Conservation (phyloP, 345 rosid genomes). For the Boechera retrofracta region DNA sequence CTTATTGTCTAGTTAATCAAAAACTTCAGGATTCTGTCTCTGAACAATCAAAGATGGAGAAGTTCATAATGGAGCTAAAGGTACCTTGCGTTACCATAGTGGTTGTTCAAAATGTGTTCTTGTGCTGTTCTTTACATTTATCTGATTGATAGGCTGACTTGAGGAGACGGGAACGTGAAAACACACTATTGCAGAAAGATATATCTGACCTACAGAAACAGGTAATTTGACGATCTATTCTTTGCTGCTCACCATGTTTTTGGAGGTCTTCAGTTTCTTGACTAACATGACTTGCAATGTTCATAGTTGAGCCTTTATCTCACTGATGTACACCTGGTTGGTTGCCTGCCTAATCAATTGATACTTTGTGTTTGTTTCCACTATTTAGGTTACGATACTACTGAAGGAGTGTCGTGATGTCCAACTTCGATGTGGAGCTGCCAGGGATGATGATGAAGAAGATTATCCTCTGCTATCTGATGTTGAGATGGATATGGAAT, state of each 20-base stretch:
- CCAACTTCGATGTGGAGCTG: constrained; percentile 85
- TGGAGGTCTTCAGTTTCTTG: constrained; percentile 31
- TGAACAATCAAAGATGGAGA: constrained; percentile 77
- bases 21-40: constrained; percentile 74
- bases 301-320: constrained; percentile 18
- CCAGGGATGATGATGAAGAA: constrained; percentile 53
- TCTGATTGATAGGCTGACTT: constrained; percentile 65
- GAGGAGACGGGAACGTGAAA: constrained; percentile 83
- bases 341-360: constrained; percentile 32
- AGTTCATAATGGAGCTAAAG: constrained; percentile 74
- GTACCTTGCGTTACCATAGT: constrained; percentile 42
- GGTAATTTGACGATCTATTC: constrained; percentile 49
- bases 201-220: constrained; percentile 85
- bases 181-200: constrained; percentile 70
- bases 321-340: constrained; percentile 20
- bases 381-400: constrained; percentile 78
- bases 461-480: constrained; percentile 47
- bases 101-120: constrained; percentile 15
- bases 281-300: constrained; percentile 28
- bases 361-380: constrained; percentile 28
- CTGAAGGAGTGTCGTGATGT: constrained; percentile 95
- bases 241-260: constrained; percentile 20
- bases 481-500: constrained; percentile 57
- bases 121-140: constrained; percentile 19
- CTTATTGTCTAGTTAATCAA: constrained; percentile 71